These are phyloP conservation scores for Eucalyptus regnans DNA, from an alignment of 345 rosid genomes.

Conservation along the genomic window DNA sequence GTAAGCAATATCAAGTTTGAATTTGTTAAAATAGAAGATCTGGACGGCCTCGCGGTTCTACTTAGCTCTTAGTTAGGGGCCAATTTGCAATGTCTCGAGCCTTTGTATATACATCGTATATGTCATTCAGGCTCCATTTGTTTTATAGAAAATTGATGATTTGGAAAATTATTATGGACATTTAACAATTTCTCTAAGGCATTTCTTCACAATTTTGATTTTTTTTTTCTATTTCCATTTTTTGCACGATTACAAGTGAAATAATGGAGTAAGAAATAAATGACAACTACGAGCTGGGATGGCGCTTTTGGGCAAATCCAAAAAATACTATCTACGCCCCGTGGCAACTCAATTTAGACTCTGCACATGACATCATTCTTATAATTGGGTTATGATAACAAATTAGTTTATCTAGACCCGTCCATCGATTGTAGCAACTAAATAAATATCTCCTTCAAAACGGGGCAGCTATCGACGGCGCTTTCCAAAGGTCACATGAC, in stretches of 20 bases:
- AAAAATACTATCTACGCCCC: neutral
- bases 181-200: neutral
- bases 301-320: rapidly evolving
- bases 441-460: neutral
- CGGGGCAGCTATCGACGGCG: neutral
- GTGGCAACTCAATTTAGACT: rapidly evolving
- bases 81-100: neutral
- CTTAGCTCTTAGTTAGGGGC: neutral
- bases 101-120: neutral
- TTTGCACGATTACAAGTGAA: neutral
- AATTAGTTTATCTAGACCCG: rapidly evolving
- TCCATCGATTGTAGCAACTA: neutral
- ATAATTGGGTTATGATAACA: neutral
- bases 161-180: rapidly evolving
- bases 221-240: neutral
- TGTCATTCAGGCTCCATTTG: rapidly evolving
- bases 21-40: neutral
- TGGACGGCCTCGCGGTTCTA: neutral
- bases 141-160: no score
- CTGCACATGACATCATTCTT: neutral
- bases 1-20: neutral
- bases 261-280: neutral
- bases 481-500: neutral
- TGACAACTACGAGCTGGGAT: rapidly evolving
- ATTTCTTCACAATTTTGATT: neutral